These are phyloP conservation scores for Blastocystis sp. DNA, from an alignment of 352 stramenopile species.

Conservation along the genomic window DNA sequence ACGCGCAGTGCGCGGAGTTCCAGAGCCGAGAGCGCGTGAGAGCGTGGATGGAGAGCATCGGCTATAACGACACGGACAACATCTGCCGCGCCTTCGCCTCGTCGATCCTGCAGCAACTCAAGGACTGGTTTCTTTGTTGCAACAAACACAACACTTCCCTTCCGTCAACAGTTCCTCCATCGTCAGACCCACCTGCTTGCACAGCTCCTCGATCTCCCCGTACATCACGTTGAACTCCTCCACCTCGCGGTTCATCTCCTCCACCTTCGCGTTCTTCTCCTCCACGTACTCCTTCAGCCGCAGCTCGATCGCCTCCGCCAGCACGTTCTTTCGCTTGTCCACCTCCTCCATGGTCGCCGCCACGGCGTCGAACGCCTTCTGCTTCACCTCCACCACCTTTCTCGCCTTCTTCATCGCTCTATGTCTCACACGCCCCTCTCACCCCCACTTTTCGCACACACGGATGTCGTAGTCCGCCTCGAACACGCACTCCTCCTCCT, in stretches of 20 bases:
- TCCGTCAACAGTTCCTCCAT: conserved; percentile 59
- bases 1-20: neutral
- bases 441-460: conserved; percentile 58
- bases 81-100: conserved; percentile 9
- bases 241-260: conserved; percentile 30
- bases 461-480: conserved; percentile 34
- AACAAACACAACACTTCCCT: conserved; percentile 28
- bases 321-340: conserved; percentile 2
- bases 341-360: neutral
- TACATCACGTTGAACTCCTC: conserved; percentile 64
- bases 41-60: conserved; percentile 17
- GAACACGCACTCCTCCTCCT: neutral
- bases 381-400: neutral
- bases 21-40: neutral
- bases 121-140: neutral
- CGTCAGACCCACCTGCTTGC: conserved; percentile 4
- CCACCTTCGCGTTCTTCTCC: conserved; percentile 32
- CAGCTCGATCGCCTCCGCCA: neutral
- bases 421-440: neutral
- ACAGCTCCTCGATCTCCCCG: conserved; percentile 32
- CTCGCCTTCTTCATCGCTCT: conserved; percentile 54
- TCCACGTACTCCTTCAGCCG: conserved; percentile 40
- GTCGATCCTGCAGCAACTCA: conserved; percentile 9
- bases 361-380: neutral
- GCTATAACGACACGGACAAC: conserved; percentile 37